Evolutionary conservation across 2,329 filamentous ascomycete species (phyloP), one percentile per base, ranked within the genome.

Genomic region (Fonsecaea multimorphosa): DNA sequence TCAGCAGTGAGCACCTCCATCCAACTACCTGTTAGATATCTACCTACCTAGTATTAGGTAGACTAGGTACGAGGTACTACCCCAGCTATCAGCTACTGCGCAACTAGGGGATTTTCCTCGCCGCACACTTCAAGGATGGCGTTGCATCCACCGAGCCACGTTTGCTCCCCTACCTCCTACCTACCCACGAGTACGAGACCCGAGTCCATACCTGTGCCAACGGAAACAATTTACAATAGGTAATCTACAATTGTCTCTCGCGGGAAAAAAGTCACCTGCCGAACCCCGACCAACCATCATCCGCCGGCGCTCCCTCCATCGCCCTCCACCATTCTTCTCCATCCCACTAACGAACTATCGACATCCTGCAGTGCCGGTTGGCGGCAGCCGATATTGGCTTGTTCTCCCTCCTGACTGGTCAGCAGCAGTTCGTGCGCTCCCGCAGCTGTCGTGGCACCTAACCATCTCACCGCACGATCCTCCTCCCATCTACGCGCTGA

Each of bases 311-410:
- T 36, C 32, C 44, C 27, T 16, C 59, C 16, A 29, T 32, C 61
- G 40, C 53, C 58, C 61, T 61, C 58, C 52, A 34, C 38, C 51
- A 40, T 52, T n/a, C 44, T 58, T 58, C 38, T 51, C 34, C 55
- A 58, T 56, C 53, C 46, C 51, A 22, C 29, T 40, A 38, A 53
- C 29, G 27, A 34, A 57, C 53, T 58, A 24, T 61, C 65, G 19
- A 61, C 49, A 67, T 63, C 62, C 63, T 36, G 59, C 3, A 27
- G 40, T 63, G 58, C 56, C 56, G 55, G 62, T 53, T 62, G 61
- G 32, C 46, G 44, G 53, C 49, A 63, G 56, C 58, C 49, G 51
- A 61, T 27, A 44, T 60, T 59, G 59, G 31, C 58, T 58, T 46
- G 31, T 63, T 51, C 57, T 61, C 49, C 29, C 31, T 29, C 38